phyloP scores from a whole-genome alignment of 176 grass and related monocot species.

The Saccharum officinarum region DNA sequence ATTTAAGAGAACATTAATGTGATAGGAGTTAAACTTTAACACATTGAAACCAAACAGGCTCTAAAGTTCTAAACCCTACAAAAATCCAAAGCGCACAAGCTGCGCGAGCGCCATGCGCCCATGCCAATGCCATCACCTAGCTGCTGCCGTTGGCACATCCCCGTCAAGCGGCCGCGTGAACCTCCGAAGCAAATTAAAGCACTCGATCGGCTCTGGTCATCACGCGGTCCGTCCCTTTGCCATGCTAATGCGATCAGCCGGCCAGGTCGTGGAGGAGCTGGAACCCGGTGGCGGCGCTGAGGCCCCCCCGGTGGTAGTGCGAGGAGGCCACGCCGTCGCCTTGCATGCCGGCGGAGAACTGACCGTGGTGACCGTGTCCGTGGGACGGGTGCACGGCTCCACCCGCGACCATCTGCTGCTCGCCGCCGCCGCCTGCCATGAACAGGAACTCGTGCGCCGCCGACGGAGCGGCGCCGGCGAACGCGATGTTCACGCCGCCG shows the following conservation, averaged over 20 bases:
- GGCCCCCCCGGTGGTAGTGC: slow-evolving; percentile 35
- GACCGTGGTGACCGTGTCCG: slow-evolving; percentile 13
- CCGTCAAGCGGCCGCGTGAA: not conserved
- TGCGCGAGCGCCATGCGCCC: not conserved
- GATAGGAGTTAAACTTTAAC: too few species aligned
- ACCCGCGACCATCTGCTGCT: slow-evolving; percentile 32
- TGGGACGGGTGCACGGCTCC: slow-evolving; percentile 20
- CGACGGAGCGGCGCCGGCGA: slow-evolving; percentile 23
- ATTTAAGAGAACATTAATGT: too few species aligned
- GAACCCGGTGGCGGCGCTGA: slow-evolving; percentile 40
- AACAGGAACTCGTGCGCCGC: slow-evolving; percentile 43
- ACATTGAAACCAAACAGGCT: too few species aligned
- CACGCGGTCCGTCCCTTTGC: not conserved
- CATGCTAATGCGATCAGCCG: slow-evolving; percentile 17
- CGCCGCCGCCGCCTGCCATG: slow-evolving; percentile 14
- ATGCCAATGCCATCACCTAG: not conserved
- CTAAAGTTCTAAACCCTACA: slow-evolving; percentile 37
- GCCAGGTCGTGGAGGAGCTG: slow-evolving; percentile 64
- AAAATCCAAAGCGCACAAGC: slow-evolving; percentile 42
- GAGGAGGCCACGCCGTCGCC: slow-evolving; percentile 13
- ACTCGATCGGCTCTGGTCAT: not conserved
- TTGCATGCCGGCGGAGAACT: slow-evolving; percentile 31
- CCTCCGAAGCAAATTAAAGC: slow-evolving; percentile 14
- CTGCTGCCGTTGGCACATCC: slow-evolving; percentile 6
- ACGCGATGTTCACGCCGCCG: slow-evolving; percentile 55